Evolutionary conservation across 2,329 filamentous ascomycete species (phyloP).

Genomic region (Madurella fahalii): DNA sequence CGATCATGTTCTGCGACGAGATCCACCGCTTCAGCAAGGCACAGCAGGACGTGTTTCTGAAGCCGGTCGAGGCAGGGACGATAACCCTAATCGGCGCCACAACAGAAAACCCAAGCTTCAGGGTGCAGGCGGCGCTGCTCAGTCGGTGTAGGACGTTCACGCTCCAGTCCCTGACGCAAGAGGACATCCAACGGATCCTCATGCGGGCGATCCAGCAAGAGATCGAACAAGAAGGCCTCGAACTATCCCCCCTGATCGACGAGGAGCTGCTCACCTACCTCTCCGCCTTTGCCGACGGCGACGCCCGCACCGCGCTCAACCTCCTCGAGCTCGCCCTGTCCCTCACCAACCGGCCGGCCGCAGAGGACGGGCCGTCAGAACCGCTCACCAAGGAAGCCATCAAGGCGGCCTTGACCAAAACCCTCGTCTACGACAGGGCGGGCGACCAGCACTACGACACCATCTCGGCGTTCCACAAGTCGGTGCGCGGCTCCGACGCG

Average conservation of each 20-base stretch:
- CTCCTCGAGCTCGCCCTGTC: conserved; percentile 85
- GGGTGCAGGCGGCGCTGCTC: conserved; percentile 80
- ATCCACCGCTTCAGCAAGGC: conserved; percentile 88
- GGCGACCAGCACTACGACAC: conserved; percentile 98
- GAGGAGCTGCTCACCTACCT: conserved; percentile 76
- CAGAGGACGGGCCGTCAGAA: conserved; percentile 2
- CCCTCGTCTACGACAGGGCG: conserved; percentile 87
- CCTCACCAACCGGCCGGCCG: conserved; percentile 46
- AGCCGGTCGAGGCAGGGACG: conserved; percentile 84
- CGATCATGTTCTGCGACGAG: conserved; percentile 97
- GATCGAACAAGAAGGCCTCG: conserved; percentile 35
- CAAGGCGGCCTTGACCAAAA: conserved; percentile 81
- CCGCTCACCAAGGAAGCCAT: conserved; percentile 69
- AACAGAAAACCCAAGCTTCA: conserved; percentile 95
- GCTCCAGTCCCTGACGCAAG: conserved; percentile 66
- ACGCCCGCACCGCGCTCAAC: conserved; percentile 89
- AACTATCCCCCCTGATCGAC: conserved; percentile 59
- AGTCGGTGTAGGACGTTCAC: conserved; percentile 91
- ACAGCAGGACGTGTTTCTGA: conserved; percentile 92
- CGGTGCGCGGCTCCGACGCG: conserved; percentile 78
- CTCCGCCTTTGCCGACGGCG: conserved; percentile 82
- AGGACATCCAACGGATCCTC: conserved; percentile 70
- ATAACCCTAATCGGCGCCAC: conserved; percentile 93
- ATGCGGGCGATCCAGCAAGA: conserved; percentile 68
- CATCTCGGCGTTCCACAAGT: conserved; percentile 96